A percentile compares a stretch with the other conserved stretches of the same genome.
phyloP scores from a whole-genome alignment of 106 monocot genomes.

The Cymbidium sinense region DNA sequence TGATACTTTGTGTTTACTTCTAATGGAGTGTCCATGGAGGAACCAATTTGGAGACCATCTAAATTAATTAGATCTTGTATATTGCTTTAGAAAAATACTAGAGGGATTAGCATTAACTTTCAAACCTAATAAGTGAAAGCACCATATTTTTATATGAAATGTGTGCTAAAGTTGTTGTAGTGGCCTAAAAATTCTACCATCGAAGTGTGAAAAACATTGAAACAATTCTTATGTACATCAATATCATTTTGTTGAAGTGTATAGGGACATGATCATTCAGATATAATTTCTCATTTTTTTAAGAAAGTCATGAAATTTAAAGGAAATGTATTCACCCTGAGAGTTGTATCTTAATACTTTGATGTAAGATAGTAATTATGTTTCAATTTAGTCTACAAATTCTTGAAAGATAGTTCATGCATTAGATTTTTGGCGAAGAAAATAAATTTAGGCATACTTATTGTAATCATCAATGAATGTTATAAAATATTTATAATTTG shows the following conservation, averaged over 20 bases:
- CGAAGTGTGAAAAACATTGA: background rate
- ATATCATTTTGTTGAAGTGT: constrained; percentile 19
- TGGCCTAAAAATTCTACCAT: no score
- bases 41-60: no score
- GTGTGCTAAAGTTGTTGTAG: no score
- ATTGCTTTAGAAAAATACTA: no score
- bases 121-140: no score
- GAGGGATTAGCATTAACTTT: no score
- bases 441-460: constrained; percentile 8
- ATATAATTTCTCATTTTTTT: constrained; percentile 5
- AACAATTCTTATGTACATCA: background rate
- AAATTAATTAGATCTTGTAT: no score
- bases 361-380: background rate
- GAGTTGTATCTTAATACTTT: background rate
- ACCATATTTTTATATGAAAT: no score
- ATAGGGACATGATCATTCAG: constrained; percentile 13
- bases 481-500: constrained; percentile 8
- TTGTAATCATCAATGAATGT: background rate
- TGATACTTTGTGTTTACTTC: no score
- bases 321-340: constrained; percentile 13
- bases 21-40: no score
- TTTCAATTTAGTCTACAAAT: background rate
- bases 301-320: constrained; percentile 15
- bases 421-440: background rate
- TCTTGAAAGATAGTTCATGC: background rate